Base-by-base conservation (phyloP, 441 rosid species). In the Hura crepitans region DNA sequence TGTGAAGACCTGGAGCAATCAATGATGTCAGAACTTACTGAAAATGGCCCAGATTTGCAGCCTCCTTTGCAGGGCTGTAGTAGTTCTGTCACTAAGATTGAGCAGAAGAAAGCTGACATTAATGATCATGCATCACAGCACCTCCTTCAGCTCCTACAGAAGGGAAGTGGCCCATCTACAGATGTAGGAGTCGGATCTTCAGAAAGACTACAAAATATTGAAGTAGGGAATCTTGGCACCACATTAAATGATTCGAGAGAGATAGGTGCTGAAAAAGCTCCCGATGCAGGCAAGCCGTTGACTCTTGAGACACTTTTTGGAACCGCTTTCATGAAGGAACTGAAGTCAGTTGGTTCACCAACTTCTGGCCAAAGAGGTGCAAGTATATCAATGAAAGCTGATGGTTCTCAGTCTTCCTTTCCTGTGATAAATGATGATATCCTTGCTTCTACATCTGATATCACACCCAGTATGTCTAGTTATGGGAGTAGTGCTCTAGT, bases 1-100 rank as follows among this genome's bases (percentile, higher is more conserved):
- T 96, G 99, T 74, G 99, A 91, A 85, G 99, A 96, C 82, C 97
- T 96, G 70, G 99, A 96, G 80, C 96, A 87, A 77, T 85, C 99
- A 69, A 89, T 96, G 73, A 76, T 96, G 68, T 91, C 91, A 27
- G 92, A 82, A 85, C 82, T 83, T 50, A 64, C 79, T 66, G 89
- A 77, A 55, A 81, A 72, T 71, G 73, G 81, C 78, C 79, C 81
- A 20, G 74, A 78, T 56, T 73, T 72, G 77, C 80, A 56, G 25
- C 78, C 81, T 61, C 73, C 79, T 69, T 70, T 58, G 39, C 79
- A 69, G 73, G 81, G 72, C 56, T 77, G 68, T 80, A 82, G 76
- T 70, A 67, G 65, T 71, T 45, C 75, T 58, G 84, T 82, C 49
- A 65, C 71, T 17, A 79, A 78, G 77, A 37, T 78, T 49, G 85